These are phyloP conservation scores for Cystobasidium ongulense DNA, from an alignment of 768 basidiomycete species.

Conservation along the genomic window DNA sequence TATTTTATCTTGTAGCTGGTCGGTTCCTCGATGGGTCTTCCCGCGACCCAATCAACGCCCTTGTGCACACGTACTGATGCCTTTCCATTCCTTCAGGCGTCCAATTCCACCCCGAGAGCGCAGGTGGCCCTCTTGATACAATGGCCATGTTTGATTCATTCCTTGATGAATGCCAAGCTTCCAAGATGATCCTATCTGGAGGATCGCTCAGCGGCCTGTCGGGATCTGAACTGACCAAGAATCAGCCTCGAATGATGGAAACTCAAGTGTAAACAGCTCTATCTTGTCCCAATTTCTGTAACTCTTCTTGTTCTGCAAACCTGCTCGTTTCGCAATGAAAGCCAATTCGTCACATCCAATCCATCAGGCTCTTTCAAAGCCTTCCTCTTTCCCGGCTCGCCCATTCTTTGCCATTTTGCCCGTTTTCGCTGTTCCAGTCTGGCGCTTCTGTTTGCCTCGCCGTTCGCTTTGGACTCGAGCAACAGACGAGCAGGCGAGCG, in stretches of 20 bases:
- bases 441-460: neutral
- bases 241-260: constrained; percentile 25
- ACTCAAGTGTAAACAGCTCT: neutral
- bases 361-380: neutral
- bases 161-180: constrained; percentile 24
- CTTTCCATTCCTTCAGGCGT: constrained; percentile 43
- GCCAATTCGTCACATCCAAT: too few relatives aligned
- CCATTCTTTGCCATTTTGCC: neutral
- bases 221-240: neutral
- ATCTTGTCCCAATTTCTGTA: neutral
- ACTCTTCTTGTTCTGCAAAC: neutral
- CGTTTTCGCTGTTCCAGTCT: neutral
- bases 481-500: too few relatives aligned
- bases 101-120: constrained; percentile 97
- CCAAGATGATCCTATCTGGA: constrained; percentile 27
- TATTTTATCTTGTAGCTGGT: neutral
- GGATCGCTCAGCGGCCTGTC: neutral
- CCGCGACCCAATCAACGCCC: neutral
- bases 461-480: too few relatives aligned
- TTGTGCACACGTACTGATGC: neutral
- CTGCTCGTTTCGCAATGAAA: neutral
- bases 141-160: constrained; percentile 81
- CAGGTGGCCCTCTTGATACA: constrained; percentile 95
- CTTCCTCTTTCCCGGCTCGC: neutral
- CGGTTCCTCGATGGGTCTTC: neutral